Base-by-base conservation (phyloP, 2,329 filamentous ascomycete genomes). In the Aspergillus ruber region DNA sequence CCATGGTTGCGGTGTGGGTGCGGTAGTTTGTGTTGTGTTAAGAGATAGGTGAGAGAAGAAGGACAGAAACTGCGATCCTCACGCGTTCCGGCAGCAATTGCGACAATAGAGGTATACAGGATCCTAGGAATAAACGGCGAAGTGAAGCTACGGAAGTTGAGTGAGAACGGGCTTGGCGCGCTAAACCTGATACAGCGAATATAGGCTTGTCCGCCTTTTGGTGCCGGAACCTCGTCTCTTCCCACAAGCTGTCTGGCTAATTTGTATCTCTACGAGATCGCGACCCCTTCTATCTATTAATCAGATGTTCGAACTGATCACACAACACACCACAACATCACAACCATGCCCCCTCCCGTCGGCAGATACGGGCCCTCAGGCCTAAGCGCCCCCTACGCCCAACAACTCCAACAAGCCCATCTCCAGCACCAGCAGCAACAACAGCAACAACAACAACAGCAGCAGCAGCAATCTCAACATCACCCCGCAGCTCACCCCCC, bases 301-400 rank as follows among this genome's bases (percentile, higher is more conserved):
- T 35, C 33, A 35, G 33, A 35, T 35, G 33, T 17, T 9, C 15
- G 33, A 35, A 9, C 33, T n/a, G 33, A n/a, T 4, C 25, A 29
- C 9, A 4, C 33, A 17, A 36, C 33, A 18, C 6, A 36, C n/a
- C 6, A 36, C 9, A n/a, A 36, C n/a, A 36, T 13, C 36, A 42
- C 42, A 47, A 63, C 50, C 48, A 84, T 83, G 80, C 76, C 80
- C 64, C 79, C 79, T 63, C 75, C 77, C 53, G 75, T 77, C 59
- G 74, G 74, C 63, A 73, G 80, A 61, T 83, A 80, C 64, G 77
- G 67, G 75, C 63, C 77, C 68, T 63, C 79, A 74, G 64, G 78
- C 75, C 61, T 81, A 54, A 79, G 75, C 40, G 80, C 78, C 54
- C 79, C 80, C 21, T 84, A 83, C 64, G 69, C 74, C 41, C 76